Conservation (phyloP, 805 yeast genomes). For the Maudiozyma serrabonitensis region DNA sequence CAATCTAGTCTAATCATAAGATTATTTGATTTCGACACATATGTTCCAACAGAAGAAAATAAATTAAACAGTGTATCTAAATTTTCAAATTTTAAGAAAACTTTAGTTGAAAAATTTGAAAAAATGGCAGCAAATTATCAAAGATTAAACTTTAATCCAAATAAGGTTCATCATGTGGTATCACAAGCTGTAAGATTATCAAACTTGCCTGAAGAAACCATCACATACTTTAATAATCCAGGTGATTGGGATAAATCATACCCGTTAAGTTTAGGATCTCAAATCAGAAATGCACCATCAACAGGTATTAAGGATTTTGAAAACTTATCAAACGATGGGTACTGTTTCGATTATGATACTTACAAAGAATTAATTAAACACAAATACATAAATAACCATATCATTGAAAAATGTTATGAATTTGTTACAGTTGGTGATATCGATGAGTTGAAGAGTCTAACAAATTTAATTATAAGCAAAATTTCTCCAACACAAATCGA, state of each 20-base stretch:
- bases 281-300: constrained; percentile 18
- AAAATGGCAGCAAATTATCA: constrained; percentile 17
- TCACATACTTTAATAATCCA: constrained; percentile 19
- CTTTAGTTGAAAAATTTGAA: constrained; percentile 22
- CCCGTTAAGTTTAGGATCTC: constrained; percentile 21
- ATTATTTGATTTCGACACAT: constrained; percentile 28
- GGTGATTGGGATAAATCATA: constrained; percentile 30
- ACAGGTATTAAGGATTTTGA: constrained; percentile 22
- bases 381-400: constrained; percentile 11
- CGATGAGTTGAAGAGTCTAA: constrained; percentile 13
- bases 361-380: constrained; percentile 19
- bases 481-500: constrained; percentile 8
- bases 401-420: constrained; percentile 11
- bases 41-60: constrained; percentile 4
- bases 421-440: constrained; percentile 8
- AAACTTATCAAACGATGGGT: constrained; percentile 18
- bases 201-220: constrained; percentile 17
- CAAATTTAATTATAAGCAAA: constrained; percentile 12
- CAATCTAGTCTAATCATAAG: constrained; percentile 30
- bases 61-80: neutral
- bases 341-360: constrained; percentile 27
- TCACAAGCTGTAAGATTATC: constrained; percentile 23
- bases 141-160: constrained; percentile 21
- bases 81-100: constrained; percentile 26
- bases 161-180: constrained; percentile 16